Evolutionary conservation across 1,284 basidiomycete species (phyloP).

Genomic region (Cryptococcus floricola): DNA sequence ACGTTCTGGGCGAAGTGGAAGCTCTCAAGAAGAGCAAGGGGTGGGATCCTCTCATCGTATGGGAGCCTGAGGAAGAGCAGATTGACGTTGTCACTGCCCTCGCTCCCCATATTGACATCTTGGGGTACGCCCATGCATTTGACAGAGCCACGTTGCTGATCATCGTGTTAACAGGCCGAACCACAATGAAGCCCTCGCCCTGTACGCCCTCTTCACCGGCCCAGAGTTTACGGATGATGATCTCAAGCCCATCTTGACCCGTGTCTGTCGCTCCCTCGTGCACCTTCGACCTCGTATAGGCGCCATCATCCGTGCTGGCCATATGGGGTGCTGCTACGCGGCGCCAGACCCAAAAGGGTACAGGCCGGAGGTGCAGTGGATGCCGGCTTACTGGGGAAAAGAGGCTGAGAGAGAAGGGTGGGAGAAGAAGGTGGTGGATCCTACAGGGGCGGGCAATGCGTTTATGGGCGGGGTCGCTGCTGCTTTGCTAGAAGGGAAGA

Average conservation of each 20-base stretch:
- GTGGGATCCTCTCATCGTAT: constrained; percentile 30
- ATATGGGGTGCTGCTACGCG: constrained; percentile 30
- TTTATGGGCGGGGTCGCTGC: constrained; percentile 46
- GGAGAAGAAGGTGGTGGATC: constrained; percentile 33
- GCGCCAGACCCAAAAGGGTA: constrained; percentile 3
- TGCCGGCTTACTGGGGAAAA: constrained; percentile 28
- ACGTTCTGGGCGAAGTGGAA: constrained; percentile 21
- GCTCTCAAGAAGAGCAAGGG: constrained; percentile 8
- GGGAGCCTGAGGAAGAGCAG: constrained; percentile 41
- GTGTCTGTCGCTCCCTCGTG: constrained; percentile 12
- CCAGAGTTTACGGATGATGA: constrained; percentile 5
- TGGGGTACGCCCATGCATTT: constrained; percentile 20
- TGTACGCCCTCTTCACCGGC: constrained; percentile 21
- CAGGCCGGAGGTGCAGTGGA: constrained; percentile 23
- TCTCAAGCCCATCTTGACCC: not conserved
- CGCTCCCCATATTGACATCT: constrained; percentile 25
- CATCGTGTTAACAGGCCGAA: constrained; percentile 32
- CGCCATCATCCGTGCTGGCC: constrained; percentile 28
- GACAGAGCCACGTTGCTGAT: not conserved
- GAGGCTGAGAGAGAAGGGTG: constrained; percentile 6
- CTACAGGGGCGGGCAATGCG: constrained; percentile 46
- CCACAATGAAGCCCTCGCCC: constrained; percentile 39
- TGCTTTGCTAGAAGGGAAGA: constrained; percentile 30
- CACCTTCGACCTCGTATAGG: constrained; percentile 18
- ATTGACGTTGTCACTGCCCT: constrained; percentile 20